These are phyloP conservation scores for Colletotrichum tofieldiae DNA, from an alignment of 2,329 filamentous ascomycete species.

Conservation along the genomic window DNA sequence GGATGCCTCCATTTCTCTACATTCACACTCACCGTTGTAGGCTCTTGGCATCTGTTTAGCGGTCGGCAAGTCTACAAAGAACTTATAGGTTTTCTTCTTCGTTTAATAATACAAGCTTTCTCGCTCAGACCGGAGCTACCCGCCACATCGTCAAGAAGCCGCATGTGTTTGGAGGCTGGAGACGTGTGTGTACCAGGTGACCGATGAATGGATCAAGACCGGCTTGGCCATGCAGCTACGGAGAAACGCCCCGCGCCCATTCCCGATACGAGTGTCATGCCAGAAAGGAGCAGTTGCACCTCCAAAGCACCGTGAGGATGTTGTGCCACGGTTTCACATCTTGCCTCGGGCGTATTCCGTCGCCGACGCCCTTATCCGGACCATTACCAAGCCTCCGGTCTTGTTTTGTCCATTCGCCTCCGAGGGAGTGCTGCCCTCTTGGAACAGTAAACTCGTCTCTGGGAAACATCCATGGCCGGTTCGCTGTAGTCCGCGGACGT, in stretches of 20 bases:
- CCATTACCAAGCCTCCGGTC: not conserved
- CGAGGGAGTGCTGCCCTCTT: not conserved
- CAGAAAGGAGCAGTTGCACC: not conserved
- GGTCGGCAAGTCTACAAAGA: not conserved
- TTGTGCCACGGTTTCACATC: not conserved
- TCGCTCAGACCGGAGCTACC: conserved; percentile 5
- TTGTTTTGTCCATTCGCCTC: not conserved
- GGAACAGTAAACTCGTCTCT: too few relatives aligned
- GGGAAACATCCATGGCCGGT: too few relatives aligned
- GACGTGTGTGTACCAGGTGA: conserved; percentile 1
- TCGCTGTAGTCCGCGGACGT: conserved; percentile 1
- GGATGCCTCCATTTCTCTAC: too few relatives aligned
- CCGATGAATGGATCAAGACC: not conserved
- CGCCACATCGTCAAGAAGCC: not conserved
- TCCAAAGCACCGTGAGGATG: not conserved
- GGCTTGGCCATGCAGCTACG: conserved; percentile 10
- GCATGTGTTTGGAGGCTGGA: not conserved
- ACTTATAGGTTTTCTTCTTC: not conserved
- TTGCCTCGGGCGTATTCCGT: not conserved
- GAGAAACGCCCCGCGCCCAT: not conserved
- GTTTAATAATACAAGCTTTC: not conserved
- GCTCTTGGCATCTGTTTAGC: not conserved
- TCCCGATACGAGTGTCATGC: conserved; percentile 4
- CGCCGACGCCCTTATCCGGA: not conserved
- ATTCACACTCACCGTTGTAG: not conserved